Base-by-base conservation (phyloP, 2,329 filamentous ascomycete species). In the Orbilia ellipsospora region DNA sequence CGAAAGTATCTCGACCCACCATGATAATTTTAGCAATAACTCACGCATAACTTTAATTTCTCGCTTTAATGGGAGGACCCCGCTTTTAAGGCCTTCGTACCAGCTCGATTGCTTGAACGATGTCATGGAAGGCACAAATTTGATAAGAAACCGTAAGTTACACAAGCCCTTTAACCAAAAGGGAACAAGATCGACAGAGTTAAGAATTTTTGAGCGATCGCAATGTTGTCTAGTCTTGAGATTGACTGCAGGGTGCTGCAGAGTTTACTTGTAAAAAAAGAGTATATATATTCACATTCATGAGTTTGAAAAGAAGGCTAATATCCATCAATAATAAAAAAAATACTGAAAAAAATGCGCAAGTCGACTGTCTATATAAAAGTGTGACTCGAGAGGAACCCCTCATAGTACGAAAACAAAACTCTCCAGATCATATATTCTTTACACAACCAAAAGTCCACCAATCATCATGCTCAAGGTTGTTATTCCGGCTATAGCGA, bases 391-490 rank as follows among this genome's bases (percentile, higher is more conserved):
- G 50, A 28, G 31, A 36, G 10, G 31, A 36, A 36, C 31, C 10
- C 31, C 31, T 36, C 31, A 36, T 4, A 36, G 8, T 10, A 36
- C 31, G 31, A 7, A 10, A 36, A 36, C 31, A 36, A 51, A 42
- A 62, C n/a, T 36, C 36, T 16, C 18, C 48, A 31, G 8, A 13
- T n/a, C 44, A 5, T 6, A 3, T 13, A 3, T 2, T 16, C 55
- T 56, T 23, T 67, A 73, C 31, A 67, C 6, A 28, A 66, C 62
- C 42, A 73, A 59, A 26, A 73, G 26, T 8, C 69, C 51, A 40
- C 69, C 69, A 56, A 60, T 40, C 61, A 73, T 62, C 36, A 73
- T 45, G 7, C 61, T 48, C 20, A 73, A 20, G 1, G 69, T 67
- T 26, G 62, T 62, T 28, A 73, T 16, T 4, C 62, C 62, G 23